phyloP scores from a whole-genome alignment of 176 grass and related monocot genomes.

The Microstegium vimineum region DNA sequence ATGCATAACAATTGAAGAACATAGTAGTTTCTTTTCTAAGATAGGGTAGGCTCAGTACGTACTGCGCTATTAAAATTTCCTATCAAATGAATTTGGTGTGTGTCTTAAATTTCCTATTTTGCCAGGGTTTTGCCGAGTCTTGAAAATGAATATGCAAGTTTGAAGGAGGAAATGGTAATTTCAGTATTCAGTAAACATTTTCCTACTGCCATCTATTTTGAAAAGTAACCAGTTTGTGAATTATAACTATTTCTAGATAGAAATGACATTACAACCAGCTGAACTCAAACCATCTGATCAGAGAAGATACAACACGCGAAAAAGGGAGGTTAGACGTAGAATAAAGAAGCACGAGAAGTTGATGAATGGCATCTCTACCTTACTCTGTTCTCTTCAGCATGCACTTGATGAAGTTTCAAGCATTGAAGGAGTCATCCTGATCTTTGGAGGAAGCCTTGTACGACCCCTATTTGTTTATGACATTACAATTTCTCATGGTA shows the following conservation, averaged over 20 bases:
- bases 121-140: conserved; percentile 78
- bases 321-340: conserved; percentile 63
- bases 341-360: conserved; percentile 90
- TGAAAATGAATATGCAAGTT: conserved; percentile 74
- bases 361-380: conserved; percentile 63
- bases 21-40: neutral
- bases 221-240: neutral
- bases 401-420: conserved; percentile 70
- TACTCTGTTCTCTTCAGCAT: conserved; percentile 65
- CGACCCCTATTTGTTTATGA: conserved; percentile 68
- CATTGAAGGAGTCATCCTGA: conserved; percentile 65
- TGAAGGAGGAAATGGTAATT: conserved; percentile 73
- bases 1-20: neutral
- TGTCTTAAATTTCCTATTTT: conserved; percentile 6
- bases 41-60: neutral
- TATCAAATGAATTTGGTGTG: conserved; percentile 4
- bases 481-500: conserved; percentile 64
- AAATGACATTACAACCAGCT: conserved; percentile 26
- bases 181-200: conserved; percentile 25
- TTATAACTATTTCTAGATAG: conserved; percentile 40
- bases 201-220: neutral
- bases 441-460: conserved; percentile 73
- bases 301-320: conserved; percentile 65
- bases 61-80: neutral
- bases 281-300: conserved; percentile 61